phyloP scores from a whole-genome alignment of 140 eudicot genomes.

The Oenanthe javanica region DNA sequence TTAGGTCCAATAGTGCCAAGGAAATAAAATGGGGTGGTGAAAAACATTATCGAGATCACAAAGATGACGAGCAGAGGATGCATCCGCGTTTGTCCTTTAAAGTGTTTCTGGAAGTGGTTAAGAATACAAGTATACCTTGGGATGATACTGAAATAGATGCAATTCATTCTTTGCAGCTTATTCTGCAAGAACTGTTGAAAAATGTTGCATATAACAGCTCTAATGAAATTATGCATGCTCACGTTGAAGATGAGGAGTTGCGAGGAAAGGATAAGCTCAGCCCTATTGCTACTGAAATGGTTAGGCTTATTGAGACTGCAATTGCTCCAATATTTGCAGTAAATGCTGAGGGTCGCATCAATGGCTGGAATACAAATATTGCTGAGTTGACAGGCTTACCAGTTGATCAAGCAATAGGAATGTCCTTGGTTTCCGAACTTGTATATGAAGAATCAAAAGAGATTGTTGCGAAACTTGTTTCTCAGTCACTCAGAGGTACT shows the following conservation, averaged over 20 bases:
- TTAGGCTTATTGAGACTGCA: slow-evolving; percentile 51
- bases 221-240: slow-evolving; percentile 53
- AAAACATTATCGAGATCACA: slow-evolving; percentile 84
- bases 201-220: slow-evolving; percentile 54
- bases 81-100: slow-evolving; percentile 91
- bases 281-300: slow-evolving; percentile 80
- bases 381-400: slow-evolving; percentile 84
- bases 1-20: slow-evolving; percentile 76
- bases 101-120: slow-evolving; percentile 89
- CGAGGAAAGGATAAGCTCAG: slow-evolving; percentile 72
- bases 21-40: slow-evolving; percentile 99
- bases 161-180: slow-evolving; percentile 89
- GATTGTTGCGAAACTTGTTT: slow-evolving; percentile 56
- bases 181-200: slow-evolving; percentile 70
- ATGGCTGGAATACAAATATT: slow-evolving; percentile 93
- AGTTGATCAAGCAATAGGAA: slow-evolving; percentile 85
- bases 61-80: slow-evolving; percentile 87
- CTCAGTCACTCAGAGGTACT: slow-evolving; percentile 67
- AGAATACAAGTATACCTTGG: slow-evolving; percentile 86
- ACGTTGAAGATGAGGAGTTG: slow-evolving; percentile 44
- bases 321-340: slow-evolving; percentile 44
- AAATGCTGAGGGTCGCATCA: slow-evolving; percentile 64
- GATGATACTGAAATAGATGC: slow-evolving; percentile 96
- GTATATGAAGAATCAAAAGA: slow-evolving; percentile 72
- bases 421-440: slow-evolving; percentile 73